Evolutionary conservation across 441 rosid genomes (phyloP).

Genomic region (Gossypium trilobum): DNA sequence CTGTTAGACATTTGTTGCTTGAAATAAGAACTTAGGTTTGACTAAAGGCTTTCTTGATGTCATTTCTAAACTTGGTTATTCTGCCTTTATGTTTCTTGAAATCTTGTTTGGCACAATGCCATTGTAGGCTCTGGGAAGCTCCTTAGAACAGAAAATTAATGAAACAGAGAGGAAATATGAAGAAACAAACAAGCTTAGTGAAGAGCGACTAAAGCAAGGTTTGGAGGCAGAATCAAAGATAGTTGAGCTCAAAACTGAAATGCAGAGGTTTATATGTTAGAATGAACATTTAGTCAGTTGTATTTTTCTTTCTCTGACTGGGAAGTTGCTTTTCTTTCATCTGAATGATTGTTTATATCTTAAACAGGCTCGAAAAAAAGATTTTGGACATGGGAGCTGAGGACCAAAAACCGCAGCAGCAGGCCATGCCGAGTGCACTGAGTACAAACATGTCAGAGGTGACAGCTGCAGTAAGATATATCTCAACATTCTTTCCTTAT

Average conservation of each 20-base stretch:
- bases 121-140: constrained; percentile 57
- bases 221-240: constrained; percentile 69
- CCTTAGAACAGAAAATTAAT: constrained; percentile 66
- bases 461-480: constrained; percentile 39
- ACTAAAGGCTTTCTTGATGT: neutral
- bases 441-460: constrained; percentile 37
- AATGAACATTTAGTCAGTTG: constrained; percentile 9
- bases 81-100: constrained; percentile 5
- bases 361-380: constrained; percentile 71
- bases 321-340: constrained; percentile 6
- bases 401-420: constrained; percentile 53
- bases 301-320: constrained; percentile 14
- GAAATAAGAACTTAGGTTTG: neutral
- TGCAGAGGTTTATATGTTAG: constrained; percentile 57
- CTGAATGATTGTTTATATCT: constrained; percentile 16
- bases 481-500: constrained; percentile 3
- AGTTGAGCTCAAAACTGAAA: constrained; percentile 65
- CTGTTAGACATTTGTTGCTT: constrained; percentile 16
- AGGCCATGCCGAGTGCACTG: constrained; percentile 41
- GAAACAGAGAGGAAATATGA: constrained; percentile 75
- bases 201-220: constrained; percentile 68
- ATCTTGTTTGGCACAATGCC: constrained; percentile 12
- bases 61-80: neutral
- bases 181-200: constrained; percentile 68
- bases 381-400: constrained; percentile 69